Evolutionary conservation across 1,139 yeast species (phyloP).

Genomic region (Zygoascus hellenicus): DNA sequence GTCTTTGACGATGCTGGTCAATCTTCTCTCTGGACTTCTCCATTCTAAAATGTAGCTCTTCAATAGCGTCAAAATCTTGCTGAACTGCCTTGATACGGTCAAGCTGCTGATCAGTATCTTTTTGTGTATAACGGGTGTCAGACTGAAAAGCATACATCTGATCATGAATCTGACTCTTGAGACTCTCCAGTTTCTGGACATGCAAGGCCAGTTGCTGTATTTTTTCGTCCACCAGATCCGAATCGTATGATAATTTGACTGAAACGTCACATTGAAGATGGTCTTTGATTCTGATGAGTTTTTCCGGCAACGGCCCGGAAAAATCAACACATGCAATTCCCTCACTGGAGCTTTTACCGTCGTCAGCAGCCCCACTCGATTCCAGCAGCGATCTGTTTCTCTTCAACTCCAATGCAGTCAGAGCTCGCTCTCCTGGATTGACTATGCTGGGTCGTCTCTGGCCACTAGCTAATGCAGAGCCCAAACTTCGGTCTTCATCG

Average conservation of each 20-base stretch:
- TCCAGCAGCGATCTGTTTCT: too few species aligned
- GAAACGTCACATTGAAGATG: slow-evolving; percentile 22
- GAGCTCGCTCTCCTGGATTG: too few species aligned
- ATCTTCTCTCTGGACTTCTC: slow-evolving; percentile 20
- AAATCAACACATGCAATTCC: not conserved
- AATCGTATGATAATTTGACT: slow-evolving; percentile 18
- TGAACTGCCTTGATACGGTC: slow-evolving; percentile 17
- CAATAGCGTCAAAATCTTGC: slow-evolving; percentile 20
- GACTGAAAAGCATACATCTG: slow-evolving; percentile 16
- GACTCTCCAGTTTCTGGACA: slow-evolving; percentile 18
- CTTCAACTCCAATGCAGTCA: too few species aligned
- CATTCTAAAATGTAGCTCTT: slow-evolving; percentile 22
- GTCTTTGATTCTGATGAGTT: slow-evolving; percentile 17
- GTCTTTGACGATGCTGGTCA: slow-evolving; percentile 23
- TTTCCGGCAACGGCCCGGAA: slow-evolving; percentile 15
- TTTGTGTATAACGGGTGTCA: slow-evolving; percentile 14
- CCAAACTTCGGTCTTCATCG: too few species aligned
- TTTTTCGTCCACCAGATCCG: slow-evolving; percentile 15
- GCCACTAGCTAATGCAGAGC: too few species aligned
- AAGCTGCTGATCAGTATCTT: slow-evolving; percentile 17
- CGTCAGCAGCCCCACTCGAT: too few species aligned
- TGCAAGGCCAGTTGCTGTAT: slow-evolving; percentile 18
- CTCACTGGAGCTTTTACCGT: not conserved
- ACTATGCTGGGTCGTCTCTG: too few species aligned
- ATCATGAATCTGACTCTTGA: slow-evolving; percentile 17